These are phyloP conservation scores for Trichophyton mentagrophytes DNA, from an alignment of 2,329 filamentous ascomycete genomes.

Conservation along the genomic window DNA sequence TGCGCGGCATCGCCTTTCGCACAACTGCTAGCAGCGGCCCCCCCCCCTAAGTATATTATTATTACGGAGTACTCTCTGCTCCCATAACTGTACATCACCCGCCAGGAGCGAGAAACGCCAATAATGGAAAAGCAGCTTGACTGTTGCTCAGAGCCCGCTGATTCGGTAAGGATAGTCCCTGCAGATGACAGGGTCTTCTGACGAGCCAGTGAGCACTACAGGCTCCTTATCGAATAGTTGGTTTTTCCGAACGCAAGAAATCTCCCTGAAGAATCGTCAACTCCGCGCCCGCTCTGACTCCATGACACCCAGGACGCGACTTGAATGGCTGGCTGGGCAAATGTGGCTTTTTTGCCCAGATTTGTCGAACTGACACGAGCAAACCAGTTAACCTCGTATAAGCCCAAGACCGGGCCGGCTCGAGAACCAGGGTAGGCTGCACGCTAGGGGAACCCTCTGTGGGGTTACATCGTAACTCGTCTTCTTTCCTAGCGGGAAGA, in stretches of 20 bases:
- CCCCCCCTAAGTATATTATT: neutral
- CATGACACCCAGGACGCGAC: neutral
- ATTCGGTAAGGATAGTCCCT: conserved; percentile 2
- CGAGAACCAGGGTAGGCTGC: neutral
- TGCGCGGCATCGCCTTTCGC: neutral
- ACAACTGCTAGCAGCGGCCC: neutral
- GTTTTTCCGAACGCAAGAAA: neutral
- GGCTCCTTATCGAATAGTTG: neutral
- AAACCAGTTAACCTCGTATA: neutral
- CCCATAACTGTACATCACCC: neutral
- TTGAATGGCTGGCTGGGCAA: neutral
- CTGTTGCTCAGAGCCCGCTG: neutral
- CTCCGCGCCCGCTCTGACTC: neutral
- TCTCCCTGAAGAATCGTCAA: neutral
- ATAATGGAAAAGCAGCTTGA: neutral
- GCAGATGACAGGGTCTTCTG: neutral
- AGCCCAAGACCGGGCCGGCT: neutral
- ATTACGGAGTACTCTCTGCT: neutral
- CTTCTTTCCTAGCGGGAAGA: neutral
- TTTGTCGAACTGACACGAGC: neutral
- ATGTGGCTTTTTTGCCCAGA: neutral
- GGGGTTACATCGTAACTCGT: neutral
- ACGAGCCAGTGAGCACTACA: neutral
- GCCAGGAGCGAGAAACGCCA: neutral
- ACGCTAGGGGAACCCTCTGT: neutral